phyloP scores from a whole-genome alignment of 139 green algal species.

The Chlamydomonas applanata region DNA sequence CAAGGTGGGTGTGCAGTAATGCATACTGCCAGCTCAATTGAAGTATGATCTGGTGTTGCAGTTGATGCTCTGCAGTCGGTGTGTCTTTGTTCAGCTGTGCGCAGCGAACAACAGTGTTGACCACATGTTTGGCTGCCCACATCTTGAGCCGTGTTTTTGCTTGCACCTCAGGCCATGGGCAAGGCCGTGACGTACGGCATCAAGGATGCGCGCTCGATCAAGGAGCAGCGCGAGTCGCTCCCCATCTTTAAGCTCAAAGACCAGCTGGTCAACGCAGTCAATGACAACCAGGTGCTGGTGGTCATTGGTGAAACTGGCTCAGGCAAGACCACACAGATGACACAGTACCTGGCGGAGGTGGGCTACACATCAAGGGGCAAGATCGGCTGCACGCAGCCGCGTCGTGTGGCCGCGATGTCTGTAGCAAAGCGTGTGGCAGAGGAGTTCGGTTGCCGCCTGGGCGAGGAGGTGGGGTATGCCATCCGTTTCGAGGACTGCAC shows the following conservation, averaged over 20 bases:
- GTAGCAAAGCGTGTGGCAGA: conserved; percentile 96
- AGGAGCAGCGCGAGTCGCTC: conserved; percentile 92
- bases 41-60: too few species aligned
- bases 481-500: conserved; percentile 99
- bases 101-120: too few species aligned
- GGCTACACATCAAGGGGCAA: conserved; percentile 84
- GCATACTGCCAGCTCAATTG: neutral
- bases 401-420: conserved; percentile 93
- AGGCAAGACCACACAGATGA: conserved; percentile 99
- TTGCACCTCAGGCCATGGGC: conserved; percentile 55
- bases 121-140: too few species aligned
- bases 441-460: conserved; percentile 83
- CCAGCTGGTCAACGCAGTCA: conserved; percentile 85
- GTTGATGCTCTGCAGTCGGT: too few species aligned
- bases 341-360: conserved; percentile 93
- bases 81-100: too few species aligned
- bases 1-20: conserved; percentile 33
- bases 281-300: conserved; percentile 89
- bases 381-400: conserved; percentile 86
- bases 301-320: conserved; percentile 95
- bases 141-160: neutral
- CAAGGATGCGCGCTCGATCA: conserved; percentile 80
- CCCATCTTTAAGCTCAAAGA: conserved; percentile 94
- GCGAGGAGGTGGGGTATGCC: conserved; percentile 91
- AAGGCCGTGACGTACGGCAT: conserved; percentile 87